phyloP scores from a whole-genome alignment of 2,329 filamentous ascomycete genomes.

The Xylaria digitata region DNA sequence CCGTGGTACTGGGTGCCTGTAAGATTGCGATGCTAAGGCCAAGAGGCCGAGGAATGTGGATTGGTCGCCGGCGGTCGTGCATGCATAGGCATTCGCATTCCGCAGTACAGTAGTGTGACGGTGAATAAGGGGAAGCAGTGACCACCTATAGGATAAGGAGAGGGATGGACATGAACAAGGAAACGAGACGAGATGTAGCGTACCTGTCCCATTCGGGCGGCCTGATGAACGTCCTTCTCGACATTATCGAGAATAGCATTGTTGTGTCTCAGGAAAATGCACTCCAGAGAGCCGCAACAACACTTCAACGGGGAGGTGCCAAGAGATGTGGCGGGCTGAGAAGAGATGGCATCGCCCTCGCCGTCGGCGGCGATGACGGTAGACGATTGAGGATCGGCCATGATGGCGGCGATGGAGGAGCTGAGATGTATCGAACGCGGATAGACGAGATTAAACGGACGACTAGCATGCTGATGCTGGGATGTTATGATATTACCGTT shows the following conservation, averaged over 20 bases:
- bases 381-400: constrained; percentile 33
- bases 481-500: constrained; percentile 15
- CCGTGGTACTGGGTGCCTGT: constrained; percentile 10
- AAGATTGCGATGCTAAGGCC: constrained; percentile 24
- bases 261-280: constrained; percentile 84
- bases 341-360: constrained; percentile 24
- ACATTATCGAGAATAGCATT: constrained; percentile 80
- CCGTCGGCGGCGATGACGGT: constrained; percentile 14
- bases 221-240: constrained; percentile 87
- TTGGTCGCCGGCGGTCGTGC: constrained; percentile 12
- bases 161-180: constrained; percentile 18
- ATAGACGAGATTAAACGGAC: constrained; percentile 20
- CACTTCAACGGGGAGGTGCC: constrained; percentile 65
- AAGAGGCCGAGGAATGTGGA: constrained; percentile 46
- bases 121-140: too few relatives aligned
- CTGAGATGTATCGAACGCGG: constrained; percentile 16
- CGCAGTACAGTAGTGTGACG: not conserved
- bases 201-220: constrained; percentile 93
- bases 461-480: constrained; percentile 34
- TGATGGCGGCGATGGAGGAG: constrained; percentile 25
- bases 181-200: constrained; percentile 52
- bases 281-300: constrained; percentile 87
- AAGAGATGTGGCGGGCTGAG: constrained; percentile 33
- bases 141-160: not conserved
- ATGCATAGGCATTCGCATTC: constrained; percentile 24